Evolutionary conservation across 177 flowering plant genomes (phyloP).

Genomic region (Tripterygium wilfordii): DNA sequence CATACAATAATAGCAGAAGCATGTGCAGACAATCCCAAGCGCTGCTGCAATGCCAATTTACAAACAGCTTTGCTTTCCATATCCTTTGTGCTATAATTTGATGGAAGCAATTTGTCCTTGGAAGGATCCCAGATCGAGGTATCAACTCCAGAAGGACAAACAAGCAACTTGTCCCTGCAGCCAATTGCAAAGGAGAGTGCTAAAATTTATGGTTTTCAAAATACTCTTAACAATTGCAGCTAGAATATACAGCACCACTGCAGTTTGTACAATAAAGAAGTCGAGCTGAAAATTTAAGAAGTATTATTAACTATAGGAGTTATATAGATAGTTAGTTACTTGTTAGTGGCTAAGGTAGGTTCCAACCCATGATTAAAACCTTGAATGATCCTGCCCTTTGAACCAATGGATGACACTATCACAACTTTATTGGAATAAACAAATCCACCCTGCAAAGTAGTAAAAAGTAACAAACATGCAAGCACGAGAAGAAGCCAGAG

Average conservation of each 20-base stretch:
- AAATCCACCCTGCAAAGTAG: constrained; percentile 63
- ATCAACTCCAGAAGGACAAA: constrained; percentile 64
- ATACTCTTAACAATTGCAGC: not conserved
- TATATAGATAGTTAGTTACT: no score
- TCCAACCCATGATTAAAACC: constrained; percentile 54
- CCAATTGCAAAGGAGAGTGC: not conserved
- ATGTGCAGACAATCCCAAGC: constrained; percentile 33
- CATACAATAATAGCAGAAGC: constrained; percentile 47
- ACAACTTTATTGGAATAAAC: constrained; percentile 72
- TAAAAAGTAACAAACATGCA: no score
- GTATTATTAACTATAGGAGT: no score
- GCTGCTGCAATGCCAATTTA: constrained; percentile 53
- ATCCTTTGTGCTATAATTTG: constrained; percentile 40
- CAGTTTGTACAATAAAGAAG: not conserved
- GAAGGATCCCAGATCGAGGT: constrained; percentile 70
- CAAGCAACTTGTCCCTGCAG: constrained; percentile 60
- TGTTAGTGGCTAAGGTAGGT: constrained; percentile 51
- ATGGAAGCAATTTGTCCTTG: constrained; percentile 53
- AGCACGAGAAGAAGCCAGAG: no score
- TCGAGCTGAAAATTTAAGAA: no score
- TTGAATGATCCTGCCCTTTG: constrained; percentile 42
- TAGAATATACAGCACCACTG: not conserved
- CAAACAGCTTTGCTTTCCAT: constrained; percentile 60
- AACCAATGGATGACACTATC: constrained; percentile 46
- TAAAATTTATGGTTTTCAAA: not conserved